Percentiles rank a stretch among this genome's conserved stretches.
Conservation (phyloP, 331 rosid species). For the Malus hybrid region DNA sequence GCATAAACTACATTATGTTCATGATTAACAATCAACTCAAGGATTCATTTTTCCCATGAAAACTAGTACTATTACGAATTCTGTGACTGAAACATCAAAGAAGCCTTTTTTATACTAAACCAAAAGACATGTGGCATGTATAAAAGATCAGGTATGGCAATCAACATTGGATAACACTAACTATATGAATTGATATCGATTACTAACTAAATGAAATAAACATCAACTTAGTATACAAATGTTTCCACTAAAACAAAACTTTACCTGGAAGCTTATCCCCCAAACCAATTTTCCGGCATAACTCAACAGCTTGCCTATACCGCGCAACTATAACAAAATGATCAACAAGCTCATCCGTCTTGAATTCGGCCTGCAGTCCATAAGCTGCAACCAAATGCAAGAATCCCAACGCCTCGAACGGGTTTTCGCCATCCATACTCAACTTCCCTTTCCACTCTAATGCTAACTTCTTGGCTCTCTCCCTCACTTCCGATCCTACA, state of each 20-base stretch:
- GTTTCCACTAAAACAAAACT: neutral
- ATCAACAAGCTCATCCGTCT: slow-evolving; percentile 41
- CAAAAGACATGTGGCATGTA: neutral
- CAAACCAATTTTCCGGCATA: slow-evolving; percentile 42
- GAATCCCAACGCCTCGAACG: slow-evolving; percentile 46
- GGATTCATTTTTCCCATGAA: neutral
- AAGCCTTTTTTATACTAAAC: neutral
- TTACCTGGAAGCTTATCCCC: slow-evolving; percentile 51
- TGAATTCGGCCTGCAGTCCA: slow-evolving; percentile 40
- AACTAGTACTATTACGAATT: neutral
- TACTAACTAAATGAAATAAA: neutral
- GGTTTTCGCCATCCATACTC: slow-evolving; percentile 18
- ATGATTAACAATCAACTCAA: neutral
- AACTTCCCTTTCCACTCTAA: slow-evolving; percentile 44
- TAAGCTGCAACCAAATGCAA: slow-evolving; percentile 60
- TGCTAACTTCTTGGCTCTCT: slow-evolving; percentile 46
- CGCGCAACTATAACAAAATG: slow-evolving; percentile 35
- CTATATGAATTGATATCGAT: neutral
- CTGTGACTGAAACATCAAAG: neutral
- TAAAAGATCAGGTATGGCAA: neutral
- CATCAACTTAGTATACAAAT: neutral
- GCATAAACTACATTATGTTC: neutral
- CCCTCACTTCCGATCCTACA: slow-evolving; percentile 25
- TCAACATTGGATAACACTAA: neutral
- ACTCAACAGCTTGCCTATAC: slow-evolving; percentile 35